Evolutionary conservation across 2,329 filamentous ascomycete genomes (phyloP), one percentile per base, ranked within the genome.

Genomic region (Verticillium albo-atrum): DNA sequence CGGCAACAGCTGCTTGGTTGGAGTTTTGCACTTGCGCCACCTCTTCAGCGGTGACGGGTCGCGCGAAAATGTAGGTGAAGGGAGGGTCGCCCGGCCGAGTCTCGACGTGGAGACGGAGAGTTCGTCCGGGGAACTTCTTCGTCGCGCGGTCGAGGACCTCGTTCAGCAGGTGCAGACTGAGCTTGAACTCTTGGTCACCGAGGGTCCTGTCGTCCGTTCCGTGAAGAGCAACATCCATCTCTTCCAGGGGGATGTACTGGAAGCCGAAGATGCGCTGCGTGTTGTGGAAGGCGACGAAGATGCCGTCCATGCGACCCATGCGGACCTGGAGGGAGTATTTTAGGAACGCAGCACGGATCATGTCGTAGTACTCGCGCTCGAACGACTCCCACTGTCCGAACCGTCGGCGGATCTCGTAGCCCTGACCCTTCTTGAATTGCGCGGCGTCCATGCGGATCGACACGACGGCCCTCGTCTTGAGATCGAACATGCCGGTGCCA

Each of bases 241-340:
- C 95, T 4, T 84, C 72, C 15, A 98, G 76, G 61, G 87, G 88
- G 61, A 99, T 83, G 71, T 99, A 99, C 74, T 99, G 95, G 73
- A 99, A 99, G 6, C 95, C 95, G 71, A 99, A 99, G 55, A 99
- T 96, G 58, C 93, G 89, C 74, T 93, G 83, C 2, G 92, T 91
- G 71, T 99, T 99, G 78, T 99, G 95, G 71, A 88, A 99, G 2
- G 95, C 95, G 25, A 98, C 90, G 70, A 98, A 99, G 55, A 98
- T 97, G 58, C 95, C 95, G 70, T 99, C 94, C 96, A 99, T 99
- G 55, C 93, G 88, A 20, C 96, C 95, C 86, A 99, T 96, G 52
- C 95, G 90, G 28, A 94, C 96, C 75, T 99, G 95, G 30, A 99
- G 80, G 10, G 93, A 97, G 73, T 99, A 99, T 70, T 99, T 99